Conservation (phyloP, 495 filamentous ascomycete genomes). For the Daldinia decipiens region DNA sequence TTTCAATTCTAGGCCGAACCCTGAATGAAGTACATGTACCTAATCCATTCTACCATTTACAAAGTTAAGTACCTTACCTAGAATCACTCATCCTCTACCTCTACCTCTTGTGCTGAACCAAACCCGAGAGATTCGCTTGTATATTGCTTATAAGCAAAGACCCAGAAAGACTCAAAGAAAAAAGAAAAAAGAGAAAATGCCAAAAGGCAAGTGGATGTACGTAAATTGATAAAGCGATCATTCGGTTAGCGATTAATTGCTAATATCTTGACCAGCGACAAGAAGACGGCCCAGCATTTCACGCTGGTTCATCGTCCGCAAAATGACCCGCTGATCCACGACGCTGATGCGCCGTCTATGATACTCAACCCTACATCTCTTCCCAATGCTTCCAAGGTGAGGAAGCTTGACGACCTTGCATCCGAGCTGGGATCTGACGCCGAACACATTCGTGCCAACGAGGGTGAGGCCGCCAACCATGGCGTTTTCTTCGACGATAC, state of each 20-base stretch:
- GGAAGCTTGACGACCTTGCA: constrained; percentile 76
- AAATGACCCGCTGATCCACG: constrained; percentile 95
- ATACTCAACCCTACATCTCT: constrained; percentile 71
- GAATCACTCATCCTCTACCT: not conserved
- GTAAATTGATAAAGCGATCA: constrained; percentile 46
- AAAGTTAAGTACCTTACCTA: not conserved
- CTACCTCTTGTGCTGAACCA: not conserved
- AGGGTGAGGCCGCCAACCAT: constrained; percentile 94
- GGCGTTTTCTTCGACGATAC: constrained; percentile 90
- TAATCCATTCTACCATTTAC: constrained; percentile 1
- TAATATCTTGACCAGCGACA: constrained; percentile 70
- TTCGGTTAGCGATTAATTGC: not conserved
- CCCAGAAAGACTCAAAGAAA: not conserved
- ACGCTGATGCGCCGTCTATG: constrained; percentile 81
- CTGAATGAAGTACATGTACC: no score
- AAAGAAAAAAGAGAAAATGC: constrained; percentile 66
- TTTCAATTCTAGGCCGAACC: constrained; percentile 34
- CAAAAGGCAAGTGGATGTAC: constrained; percentile 90
- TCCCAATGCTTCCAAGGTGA: constrained; percentile 64
- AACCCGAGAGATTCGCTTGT: not conserved
- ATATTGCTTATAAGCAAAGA: not conserved
- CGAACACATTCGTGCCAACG: constrained; percentile 76
- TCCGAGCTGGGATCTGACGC: constrained; percentile 75
- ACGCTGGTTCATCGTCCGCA: constrained; percentile 94
- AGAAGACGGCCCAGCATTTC: constrained; percentile 92